Evolutionary conservation across 2,329 filamentous ascomycete genomes (phyloP).

Genomic region (Trichoderma sp.): DNA sequence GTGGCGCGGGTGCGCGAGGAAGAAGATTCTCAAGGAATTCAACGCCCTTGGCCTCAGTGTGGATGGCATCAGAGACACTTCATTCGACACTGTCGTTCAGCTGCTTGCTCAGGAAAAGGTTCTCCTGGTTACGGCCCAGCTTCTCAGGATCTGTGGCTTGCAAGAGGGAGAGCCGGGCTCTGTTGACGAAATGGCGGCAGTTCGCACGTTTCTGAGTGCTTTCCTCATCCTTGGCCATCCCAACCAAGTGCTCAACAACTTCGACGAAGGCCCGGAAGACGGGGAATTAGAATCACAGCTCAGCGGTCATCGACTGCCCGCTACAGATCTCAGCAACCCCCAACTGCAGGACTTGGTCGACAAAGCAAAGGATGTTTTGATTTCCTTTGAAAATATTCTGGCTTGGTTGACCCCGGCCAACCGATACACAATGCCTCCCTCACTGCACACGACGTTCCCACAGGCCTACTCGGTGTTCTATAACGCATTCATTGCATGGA

Average conservation of each 20-base stretch:
- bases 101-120: constrained; percentile 66
- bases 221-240: constrained; percentile 79
- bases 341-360: constrained; percentile 68
- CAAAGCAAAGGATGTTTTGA: constrained; percentile 73
- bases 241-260: constrained; percentile 72
- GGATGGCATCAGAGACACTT: constrained; percentile 65
- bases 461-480: constrained; percentile 72
- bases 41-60: constrained; percentile 64
- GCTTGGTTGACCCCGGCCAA: constrained; percentile 64
- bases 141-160: constrained; percentile 68
- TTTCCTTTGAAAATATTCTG: constrained; percentile 73
- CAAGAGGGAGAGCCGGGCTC: constrained; percentile 62
- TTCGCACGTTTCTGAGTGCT: constrained; percentile 74
- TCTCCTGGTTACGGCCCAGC: constrained; percentile 60
- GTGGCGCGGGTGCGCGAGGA: constrained; percentile 62
- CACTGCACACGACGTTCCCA: constrained; percentile 60
- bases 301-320: constrained; percentile 34
- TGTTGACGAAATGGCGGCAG: constrained; percentile 65
- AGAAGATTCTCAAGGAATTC: constrained; percentile 63
- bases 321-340: constrained; percentile 55
- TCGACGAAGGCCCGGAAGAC: constrained; percentile 58
- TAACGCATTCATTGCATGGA: constrained; percentile 80
- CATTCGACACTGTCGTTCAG: constrained; percentile 71
- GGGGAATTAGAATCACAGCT: constrained; percentile 45
- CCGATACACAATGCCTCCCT: constrained; percentile 62